A percentile compares a stretch with the other conserved stretches of the same genome.
phyloP scores from a whole-genome alignment of 2,329 filamentous ascomycete genomes.

The Ceratocystis colombiana region DNA sequence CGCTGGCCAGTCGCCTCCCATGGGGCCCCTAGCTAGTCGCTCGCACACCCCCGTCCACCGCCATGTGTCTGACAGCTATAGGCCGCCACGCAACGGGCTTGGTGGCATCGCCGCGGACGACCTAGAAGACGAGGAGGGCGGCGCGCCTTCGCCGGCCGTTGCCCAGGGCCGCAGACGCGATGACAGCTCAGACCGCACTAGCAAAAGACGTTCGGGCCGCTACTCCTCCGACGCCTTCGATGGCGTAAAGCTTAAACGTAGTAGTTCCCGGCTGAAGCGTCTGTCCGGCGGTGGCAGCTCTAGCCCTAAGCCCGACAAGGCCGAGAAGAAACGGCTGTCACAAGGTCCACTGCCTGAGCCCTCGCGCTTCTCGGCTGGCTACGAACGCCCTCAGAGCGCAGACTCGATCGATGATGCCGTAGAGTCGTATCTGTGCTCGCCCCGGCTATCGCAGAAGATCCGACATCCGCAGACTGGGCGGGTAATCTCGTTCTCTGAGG shows the following conservation, averaged over 20 bases:
- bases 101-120: conserved; percentile 28
- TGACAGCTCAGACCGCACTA: conserved; percentile 38
- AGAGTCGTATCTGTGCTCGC: conserved; percentile 69
- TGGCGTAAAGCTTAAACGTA: conserved; percentile 41
- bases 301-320: conserved; percentile 25
- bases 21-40: not conserved
- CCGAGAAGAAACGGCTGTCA: conserved; percentile 32
- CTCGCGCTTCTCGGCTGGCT: conserved; percentile 38
- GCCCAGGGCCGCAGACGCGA: conserved; percentile 49
- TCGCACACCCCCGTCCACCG: conserved; percentile 15
- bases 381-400: conserved; percentile 65
- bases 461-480: conserved; percentile 75
- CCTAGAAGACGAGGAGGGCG: conserved; percentile 44
- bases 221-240: conserved; percentile 42
- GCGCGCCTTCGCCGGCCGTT: conserved; percentile 59
- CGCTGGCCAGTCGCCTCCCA: not conserved
- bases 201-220: conserved; percentile 40
- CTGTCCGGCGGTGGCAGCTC: conserved; percentile 37
- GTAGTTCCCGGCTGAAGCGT: conserved; percentile 49
- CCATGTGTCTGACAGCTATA: conserved; percentile 20
- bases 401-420: conserved; percentile 88
- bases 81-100: conserved; percentile 12
- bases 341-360: conserved; percentile 29
- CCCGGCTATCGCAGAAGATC: conserved; percentile 79
- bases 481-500: conserved; percentile 89